Conservation (phyloP, 2,329 filamentous ascomycete species). For the Fusarium haematococcum region DNA sequence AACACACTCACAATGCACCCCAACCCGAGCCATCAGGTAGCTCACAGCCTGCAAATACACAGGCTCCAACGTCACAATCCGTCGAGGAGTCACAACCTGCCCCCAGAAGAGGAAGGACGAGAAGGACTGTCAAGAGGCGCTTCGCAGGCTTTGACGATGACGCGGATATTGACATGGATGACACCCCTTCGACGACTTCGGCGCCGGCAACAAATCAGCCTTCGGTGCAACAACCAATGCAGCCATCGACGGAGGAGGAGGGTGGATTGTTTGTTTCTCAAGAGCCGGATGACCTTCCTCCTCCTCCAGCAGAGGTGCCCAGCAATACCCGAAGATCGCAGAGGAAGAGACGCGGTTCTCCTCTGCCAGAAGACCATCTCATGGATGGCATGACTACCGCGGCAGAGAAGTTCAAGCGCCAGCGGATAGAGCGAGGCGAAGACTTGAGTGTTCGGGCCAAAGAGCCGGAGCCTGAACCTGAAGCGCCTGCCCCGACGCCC, state of each 20-base stretch:
- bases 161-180: conserved; percentile 53
- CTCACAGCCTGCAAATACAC: conserved; percentile 12
- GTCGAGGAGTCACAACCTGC: conserved; percentile 39
- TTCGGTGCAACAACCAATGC: background rate
- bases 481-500: conserved; percentile 29
- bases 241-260: conserved; percentile 46
- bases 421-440: conserved; percentile 71
- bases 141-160: conserved; percentile 79
- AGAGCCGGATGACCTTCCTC: conserved; percentile 45
- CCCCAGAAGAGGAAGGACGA: conserved; percentile 41
- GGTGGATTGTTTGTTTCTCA: conserved; percentile 70
- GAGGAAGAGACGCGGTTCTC: conserved; percentile 61
- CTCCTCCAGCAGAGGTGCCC: conserved; percentile 31
- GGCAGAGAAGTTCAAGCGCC: conserved; percentile 82
- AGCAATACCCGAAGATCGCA: conserved; percentile 44
- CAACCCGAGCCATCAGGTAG: conserved; percentile 7
- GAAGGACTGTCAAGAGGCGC: conserved; percentile 61
- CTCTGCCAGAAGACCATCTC: conserved; percentile 63
- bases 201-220: conserved; percentile 3
- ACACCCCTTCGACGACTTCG: conserved; percentile 23
- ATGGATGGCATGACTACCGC: conserved; percentile 82
- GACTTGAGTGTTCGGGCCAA: conserved; percentile 52
- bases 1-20: background rate
- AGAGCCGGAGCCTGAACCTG: conserved; percentile 38
- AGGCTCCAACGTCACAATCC: conserved; percentile 24